Evolutionary conservation across 495 filamentous ascomycete genomes (phyloP), one percentile per base, ranked within the genome.

Genomic region (Penicillium riverlandense): DNA sequence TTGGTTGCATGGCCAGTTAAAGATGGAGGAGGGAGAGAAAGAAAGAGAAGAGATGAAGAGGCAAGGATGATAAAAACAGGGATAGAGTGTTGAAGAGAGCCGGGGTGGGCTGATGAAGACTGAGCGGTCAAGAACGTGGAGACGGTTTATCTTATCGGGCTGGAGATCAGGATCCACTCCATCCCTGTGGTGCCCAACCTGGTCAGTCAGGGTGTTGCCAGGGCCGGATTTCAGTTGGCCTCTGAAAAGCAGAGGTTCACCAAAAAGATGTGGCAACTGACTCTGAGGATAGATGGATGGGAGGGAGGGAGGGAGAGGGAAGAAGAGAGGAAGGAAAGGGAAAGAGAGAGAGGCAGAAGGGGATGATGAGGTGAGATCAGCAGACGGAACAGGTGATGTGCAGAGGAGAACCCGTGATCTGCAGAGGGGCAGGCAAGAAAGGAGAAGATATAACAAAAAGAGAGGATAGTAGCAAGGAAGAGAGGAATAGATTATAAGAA

Each of bases 1-100:
- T 69, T 44, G 69, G 66, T 53, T 72, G 67, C 69, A 72, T 72
- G 39, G 53, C 48, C 52, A 37, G 27, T 29, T 40, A 22, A 37
- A 12, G 29, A 42, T 22, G 35, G 13, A 47, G 14, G 40, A 29
- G 37, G 43, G 13, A 39, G 22, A 42, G 30, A 1, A 41, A 35
- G 28, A 43, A 37, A 44, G 33, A n/a, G n/a, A 41, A 41, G 33
- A 29, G 45, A 35, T 40, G 54, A 12, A 40, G 31, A 44, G 29
- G 42, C 32, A 35, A 43, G 48, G 48, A 13, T 36, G 47, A 13
- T 27, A 41, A 37, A 35, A 12, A 37, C 36, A 42, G 43, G 42
- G 28, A 22, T 40, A 32, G 36, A 29, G 39, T 41, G 31, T 40
- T 12, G 41, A 31, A 29, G 38, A 11, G 32, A n/a, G 39, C 22